These are phyloP conservation scores for Luzula sylvatica DNA, from an alignment of 176 grass and related monocot species.

Conservation along the genomic window DNA sequence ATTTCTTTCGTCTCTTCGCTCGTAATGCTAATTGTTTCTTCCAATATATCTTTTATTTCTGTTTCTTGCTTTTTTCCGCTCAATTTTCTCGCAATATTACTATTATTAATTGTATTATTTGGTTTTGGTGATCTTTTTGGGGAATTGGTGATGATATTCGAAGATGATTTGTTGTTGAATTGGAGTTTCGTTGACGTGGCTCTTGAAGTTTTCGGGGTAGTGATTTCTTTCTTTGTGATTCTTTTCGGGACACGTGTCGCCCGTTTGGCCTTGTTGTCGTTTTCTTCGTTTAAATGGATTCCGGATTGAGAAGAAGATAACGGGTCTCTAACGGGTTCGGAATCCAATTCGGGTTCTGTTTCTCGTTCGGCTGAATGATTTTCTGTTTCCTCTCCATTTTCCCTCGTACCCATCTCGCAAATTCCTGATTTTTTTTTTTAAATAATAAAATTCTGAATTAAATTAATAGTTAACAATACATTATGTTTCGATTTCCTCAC, in stretches of 20 bases:
- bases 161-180: slow-evolving; percentile 40
- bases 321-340: slow-evolving; percentile 56
- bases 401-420: slow-evolving; percentile 71
- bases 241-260: slow-evolving; percentile 61
- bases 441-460: too few species aligned
- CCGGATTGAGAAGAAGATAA: slow-evolving; percentile 70
- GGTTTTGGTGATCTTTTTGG: slow-evolving; percentile 47
- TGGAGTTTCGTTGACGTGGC: slow-evolving; percentile 43
- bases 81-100: slow-evolving; percentile 20
- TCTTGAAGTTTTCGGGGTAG: slow-evolving; percentile 40
- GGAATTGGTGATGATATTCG: slow-evolving; percentile 47
- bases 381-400: slow-evolving; percentile 62
- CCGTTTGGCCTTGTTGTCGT: slow-evolving; percentile 51
- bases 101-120: slow-evolving; percentile 27
- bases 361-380: slow-evolving; percentile 38
- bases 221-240: slow-evolving; percentile 58
- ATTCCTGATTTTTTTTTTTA: slow-evolving; percentile 18
- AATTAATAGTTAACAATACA: too few species aligned
- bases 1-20: slow-evolving; percentile 89
- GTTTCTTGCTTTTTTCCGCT: slow-evolving; percentile 31
- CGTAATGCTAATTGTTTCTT: slow-evolving; percentile 58
- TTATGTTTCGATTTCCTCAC: too few species aligned
- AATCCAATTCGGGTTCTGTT: slow-evolving; percentile 52
- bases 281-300: slow-evolving; percentile 40
- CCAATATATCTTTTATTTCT: slow-evolving; percentile 38